Percentiles rank a stretch among this genome's conserved stretches.
Evolutionary conservation across 371 early-diverging fungal species (phyloP).

Genomic region (Mortierella sp.): DNA sequence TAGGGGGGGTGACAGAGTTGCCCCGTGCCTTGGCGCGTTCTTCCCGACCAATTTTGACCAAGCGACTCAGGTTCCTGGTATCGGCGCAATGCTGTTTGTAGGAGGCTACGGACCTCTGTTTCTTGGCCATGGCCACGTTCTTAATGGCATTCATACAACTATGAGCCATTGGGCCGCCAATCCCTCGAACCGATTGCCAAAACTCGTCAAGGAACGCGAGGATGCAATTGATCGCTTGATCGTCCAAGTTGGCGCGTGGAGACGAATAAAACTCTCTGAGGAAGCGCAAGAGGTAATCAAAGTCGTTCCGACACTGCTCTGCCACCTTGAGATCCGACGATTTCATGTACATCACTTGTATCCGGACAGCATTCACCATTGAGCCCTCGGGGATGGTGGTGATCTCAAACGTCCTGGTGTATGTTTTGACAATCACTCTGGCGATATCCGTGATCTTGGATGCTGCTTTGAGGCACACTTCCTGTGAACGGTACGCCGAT

Average conservation of each 20-base stretch:
- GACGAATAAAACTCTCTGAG: slow-evolving; percentile 47
- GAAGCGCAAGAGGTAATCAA: slow-evolving; percentile 41
- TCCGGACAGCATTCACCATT: slow-evolving; percentile 40
- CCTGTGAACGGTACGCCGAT: slow-evolving; percentile 49
- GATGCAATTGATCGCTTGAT: slow-evolving; percentile 43
- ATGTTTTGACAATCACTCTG: slow-evolving; percentile 33
- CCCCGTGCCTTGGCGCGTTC: slow-evolving; percentile 45
- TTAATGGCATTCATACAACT: slow-evolving; percentile 45
- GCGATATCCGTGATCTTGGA: slow-evolving; percentile 51
- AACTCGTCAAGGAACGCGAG: slow-evolving; percentile 53
- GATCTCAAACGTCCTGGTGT: slow-evolving; percentile 26
- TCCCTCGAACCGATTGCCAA: slow-evolving; percentile 41
- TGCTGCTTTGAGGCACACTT: slow-evolving; percentile 50
- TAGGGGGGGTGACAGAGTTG: slow-evolving; percentile 21
- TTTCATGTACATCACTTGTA: slow-evolving; percentile 46
- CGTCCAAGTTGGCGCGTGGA: slow-evolving; percentile 30
- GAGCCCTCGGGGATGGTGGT: slow-evolving; percentile 35
- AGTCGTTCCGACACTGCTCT: slow-evolving; percentile 23
- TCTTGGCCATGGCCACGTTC: slow-evolving; percentile 41
- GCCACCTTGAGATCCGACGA: slow-evolving; percentile 35
- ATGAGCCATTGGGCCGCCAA: slow-evolving; percentile 43
- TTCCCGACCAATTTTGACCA: slow-evolving; percentile 50
- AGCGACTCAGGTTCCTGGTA: slow-evolving; percentile 19
- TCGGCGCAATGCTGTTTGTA: not conserved
- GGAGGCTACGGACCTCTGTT: not conserved